Base-by-base conservation (phyloP, 768 basidiomycete genomes). In the Scleroderma bovista region DNA sequence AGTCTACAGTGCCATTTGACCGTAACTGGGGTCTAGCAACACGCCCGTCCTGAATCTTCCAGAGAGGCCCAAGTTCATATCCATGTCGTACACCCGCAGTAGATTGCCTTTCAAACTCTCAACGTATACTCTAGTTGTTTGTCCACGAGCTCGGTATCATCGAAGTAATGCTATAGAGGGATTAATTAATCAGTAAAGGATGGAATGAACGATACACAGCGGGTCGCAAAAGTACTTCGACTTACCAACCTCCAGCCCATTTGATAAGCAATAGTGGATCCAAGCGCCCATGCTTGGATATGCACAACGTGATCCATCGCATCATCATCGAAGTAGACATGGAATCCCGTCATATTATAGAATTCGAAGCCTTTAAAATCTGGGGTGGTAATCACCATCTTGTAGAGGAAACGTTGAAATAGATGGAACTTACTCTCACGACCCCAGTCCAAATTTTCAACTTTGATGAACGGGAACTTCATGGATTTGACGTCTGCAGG, bases 261-360 rank as follows among this genome's bases (percentile, higher is more conserved):
- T 33, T 15, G 32, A 33, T 33, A 33, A 15, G 15, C 32, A 33
- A 15, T 33, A 33, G 15, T 33, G 32, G 15, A 33, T 11, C 60
- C 60, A 26, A 55, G 42, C n/a, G 64, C 64, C 64, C 64, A 66
- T 17, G 53, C 44, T 38, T 66, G 64, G 17, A 64, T 58, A 38
- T 66, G 64, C 22, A 46, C 52, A 13, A 66, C 45, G 23, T 52
- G 37, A 19, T 58, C 60, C 51, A 57, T 42, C 6, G 57, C 29
- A 44, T 62, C 62, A 47, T 65, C 64, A 33, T 48, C 51, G 56
- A 59, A 64, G 42, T 48, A 49, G 19, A 66, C 58, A 43, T 66
- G 57, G 51, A 63, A 64, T 36, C 64, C 64, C 11, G 55, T 53
- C 20, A 58, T 46, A 50, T 66, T 64, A 55, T 60, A 66, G 48